Percentiles rank a stretch among this genome's conserved stretches.
Conservation (phyloP, 345 rosid genomes). For the Hibiscus syriacus region DNA sequence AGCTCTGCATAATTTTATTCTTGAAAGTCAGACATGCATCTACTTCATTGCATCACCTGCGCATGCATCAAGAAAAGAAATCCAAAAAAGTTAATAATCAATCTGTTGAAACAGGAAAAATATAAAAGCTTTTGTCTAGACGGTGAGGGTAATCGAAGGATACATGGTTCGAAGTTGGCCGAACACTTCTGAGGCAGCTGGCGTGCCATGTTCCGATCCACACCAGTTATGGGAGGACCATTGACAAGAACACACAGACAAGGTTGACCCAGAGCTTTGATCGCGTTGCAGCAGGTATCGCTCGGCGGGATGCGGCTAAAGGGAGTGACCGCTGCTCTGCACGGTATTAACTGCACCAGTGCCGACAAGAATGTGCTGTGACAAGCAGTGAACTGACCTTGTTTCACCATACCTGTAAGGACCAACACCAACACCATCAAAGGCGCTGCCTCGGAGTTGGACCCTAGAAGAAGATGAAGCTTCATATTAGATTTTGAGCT, state of each 20-base stretch:
- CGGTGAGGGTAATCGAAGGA: not conserved
- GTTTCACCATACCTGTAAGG: constrained; percentile 25
- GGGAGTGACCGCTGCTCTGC: constrained; percentile 76
- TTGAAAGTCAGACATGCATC: not conserved
- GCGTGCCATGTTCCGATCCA: constrained; percentile 66
- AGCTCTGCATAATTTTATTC: constrained; percentile 15
- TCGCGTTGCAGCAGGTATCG: constrained; percentile 66
- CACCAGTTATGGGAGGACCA: constrained; percentile 79
- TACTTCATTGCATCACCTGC: constrained; percentile 36
- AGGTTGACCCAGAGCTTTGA: constrained; percentile 70
- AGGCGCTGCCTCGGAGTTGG: constrained; percentile 4
- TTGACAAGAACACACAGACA: constrained; percentile 66
- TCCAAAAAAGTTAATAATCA: not conserved
- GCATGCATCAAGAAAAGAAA: constrained; percentile 22
- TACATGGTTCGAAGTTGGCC: constrained; percentile 80
- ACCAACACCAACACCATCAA: constrained; percentile 29
- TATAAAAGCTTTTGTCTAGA: not conserved
- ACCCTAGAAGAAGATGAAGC: not conserved
- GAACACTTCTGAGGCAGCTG: constrained; percentile 76
- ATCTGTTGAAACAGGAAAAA: not conserved
- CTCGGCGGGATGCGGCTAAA: constrained; percentile 73
- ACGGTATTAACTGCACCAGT: constrained; percentile 79
- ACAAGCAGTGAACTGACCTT: constrained; percentile 40
- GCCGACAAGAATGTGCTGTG: constrained; percentile 70
- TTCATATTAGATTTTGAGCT: constrained; percentile 12